Evolutionary conservation across 208 protist species (phyloP).

Genomic region (Borovskyia barvae): DNA sequence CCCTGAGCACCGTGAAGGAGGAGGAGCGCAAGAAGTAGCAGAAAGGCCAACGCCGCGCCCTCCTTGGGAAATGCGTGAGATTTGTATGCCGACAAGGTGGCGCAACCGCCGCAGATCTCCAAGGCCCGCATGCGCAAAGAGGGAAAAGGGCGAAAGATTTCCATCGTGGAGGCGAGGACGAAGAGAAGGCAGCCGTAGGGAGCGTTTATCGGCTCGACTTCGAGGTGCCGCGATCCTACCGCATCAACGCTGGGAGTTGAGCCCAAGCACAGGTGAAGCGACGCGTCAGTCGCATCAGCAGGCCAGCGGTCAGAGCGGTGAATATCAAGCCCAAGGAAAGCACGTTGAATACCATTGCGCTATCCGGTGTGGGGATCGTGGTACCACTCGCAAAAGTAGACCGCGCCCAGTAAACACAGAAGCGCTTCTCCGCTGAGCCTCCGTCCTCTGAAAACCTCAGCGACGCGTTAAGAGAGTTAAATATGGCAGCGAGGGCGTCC

Average conservation of each 20-base stretch:
- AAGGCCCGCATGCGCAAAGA: too few species aligned
- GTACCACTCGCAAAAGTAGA: slow-evolving; percentile 55
- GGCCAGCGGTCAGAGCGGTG: slow-evolving; percentile 26
- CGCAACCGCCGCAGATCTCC: too few species aligned
- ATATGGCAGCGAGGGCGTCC: slow-evolving; percentile 18
- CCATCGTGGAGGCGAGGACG: too few species aligned
- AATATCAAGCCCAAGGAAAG: slow-evolving; percentile 52
- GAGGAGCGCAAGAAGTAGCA: too few species aligned
- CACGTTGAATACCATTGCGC: slow-evolving; percentile 81
- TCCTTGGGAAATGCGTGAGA: too few species aligned
- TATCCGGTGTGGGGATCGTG: slow-evolving; percentile 67
- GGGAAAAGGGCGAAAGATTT: not conserved
- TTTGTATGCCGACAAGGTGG: too few species aligned
- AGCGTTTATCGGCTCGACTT: too few species aligned
- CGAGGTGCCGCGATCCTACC: not conserved
- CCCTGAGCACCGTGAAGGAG: too few species aligned
- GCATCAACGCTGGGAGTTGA: slow-evolving; percentile 1
- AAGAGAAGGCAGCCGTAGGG: too few species aligned
- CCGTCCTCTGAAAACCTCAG: not conserved
- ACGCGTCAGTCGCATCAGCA: slow-evolving; percentile 30
- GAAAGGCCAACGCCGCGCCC: too few species aligned
- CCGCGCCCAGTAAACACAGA: slow-evolving; percentile 38
- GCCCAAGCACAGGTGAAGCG: slow-evolving; percentile 17
- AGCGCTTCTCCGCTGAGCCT: not conserved
- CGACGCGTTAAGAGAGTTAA: slow-evolving; percentile 20